phyloP scores from a whole-genome alignment of 176 grass and related monocot species.

The Tuctoria greenei region DNA sequence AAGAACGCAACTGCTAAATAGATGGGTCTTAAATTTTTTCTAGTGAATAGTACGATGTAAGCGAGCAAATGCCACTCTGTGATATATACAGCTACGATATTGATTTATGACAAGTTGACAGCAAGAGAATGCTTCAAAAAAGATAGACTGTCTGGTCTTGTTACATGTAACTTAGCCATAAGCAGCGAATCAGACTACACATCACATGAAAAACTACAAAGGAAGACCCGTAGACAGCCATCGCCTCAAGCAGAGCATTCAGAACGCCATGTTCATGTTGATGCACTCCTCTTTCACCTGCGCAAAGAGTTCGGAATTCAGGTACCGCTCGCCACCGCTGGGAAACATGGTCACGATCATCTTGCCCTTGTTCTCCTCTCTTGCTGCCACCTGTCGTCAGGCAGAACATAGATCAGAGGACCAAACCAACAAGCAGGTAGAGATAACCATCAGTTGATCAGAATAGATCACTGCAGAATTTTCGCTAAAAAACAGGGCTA shows the following conservation, averaged over 20 bases:
- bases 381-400: conserved; percentile 62
- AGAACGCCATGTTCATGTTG: conserved; percentile 56
- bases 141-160: background rate
- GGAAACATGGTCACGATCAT: conserved; percentile 79
- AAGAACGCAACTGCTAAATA: background rate
- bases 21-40: no score
- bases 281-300: conserved; percentile 65
- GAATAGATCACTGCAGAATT: background rate
- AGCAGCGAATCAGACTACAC: background rate
- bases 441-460: background rate
- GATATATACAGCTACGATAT: background rate
- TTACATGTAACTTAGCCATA: background rate
- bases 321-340: conserved; percentile 71
- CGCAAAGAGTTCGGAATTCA: conserved; percentile 63
- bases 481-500: background rate
- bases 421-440: background rate
- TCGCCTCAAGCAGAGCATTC: conserved; percentile 10
- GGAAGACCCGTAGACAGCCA: background rate
- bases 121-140: conserved; percentile 13
- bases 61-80: no score
- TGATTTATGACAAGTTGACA: background rate
- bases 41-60: no score
- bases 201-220: background rate
- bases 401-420: conserved; percentile 19
- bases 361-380: conserved; percentile 69